Base-by-base conservation (phyloP, 2,329 filamentous ascomycete species). In the Fusarium nanum region DNA sequence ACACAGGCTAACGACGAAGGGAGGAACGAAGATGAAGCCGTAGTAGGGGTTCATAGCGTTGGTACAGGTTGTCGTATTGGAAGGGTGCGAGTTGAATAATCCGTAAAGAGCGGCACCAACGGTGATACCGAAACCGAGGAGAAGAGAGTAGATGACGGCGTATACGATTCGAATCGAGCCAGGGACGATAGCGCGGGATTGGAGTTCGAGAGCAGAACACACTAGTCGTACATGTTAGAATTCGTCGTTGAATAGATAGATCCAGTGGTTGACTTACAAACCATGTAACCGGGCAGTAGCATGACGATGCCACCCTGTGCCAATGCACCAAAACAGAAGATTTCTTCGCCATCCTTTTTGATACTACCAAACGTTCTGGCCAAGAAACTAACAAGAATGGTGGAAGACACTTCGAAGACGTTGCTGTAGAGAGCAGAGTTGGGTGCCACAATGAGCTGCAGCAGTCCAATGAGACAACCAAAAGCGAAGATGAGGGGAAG, bases 141-240 rank as follows among this genome's bases (percentile, higher is more conserved):
- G 89, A 1, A 93, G 83, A 0, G 90, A 91, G 78, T 92, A 93
- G 62, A 93, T 90, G 71, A 93, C 89, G 32, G 91, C 89, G 71
- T 92, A 93, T 13, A 93, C 90, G 81, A 93, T 91, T 25, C 91
- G 89, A 23, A 93, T 91, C 0, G 89, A 92, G 0, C 91, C 91
- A 1, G 91, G 89, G 0, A 93, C 87, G 56, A 93, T 86, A 66
- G 89, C 89, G 54, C 88, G 87, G 23, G 88, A 91, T 71, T 93
- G 91, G 1, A 93, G 83, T 76, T 93, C 91, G 50, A 93, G 83
- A 32, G 78, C 80, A 60, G 78, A 84, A 68, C 73, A 84, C 73
- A 77, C 82, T 83, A 20, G 4, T 37, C 8, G 7, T 23, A 9
- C 9, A 16, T 50, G 20, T 53, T 50, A 66, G 44, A 47, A n/a